These are phyloP conservation scores for Retiboletus fuscus DNA, from an alignment of 1,284 basidiomycete species.

Conservation along the genomic window DNA sequence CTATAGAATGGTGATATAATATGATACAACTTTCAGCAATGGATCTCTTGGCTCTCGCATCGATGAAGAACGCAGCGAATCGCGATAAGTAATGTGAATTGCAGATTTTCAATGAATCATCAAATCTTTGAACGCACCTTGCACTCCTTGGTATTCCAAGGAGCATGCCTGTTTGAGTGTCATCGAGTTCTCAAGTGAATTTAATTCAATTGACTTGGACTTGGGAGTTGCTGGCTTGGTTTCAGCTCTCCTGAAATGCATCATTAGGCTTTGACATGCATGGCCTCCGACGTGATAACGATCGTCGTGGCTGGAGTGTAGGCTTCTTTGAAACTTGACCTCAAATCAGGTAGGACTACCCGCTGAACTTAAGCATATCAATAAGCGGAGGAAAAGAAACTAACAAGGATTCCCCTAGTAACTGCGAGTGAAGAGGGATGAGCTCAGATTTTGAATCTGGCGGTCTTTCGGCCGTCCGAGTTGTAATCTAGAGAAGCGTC, in stretches of 20 bases:
- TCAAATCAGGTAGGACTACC: conserved; percentile 74
- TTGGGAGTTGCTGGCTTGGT: conserved; percentile 25
- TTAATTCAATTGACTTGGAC: conserved; percentile 49
- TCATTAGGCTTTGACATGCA: conserved; percentile 20
- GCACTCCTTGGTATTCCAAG: conserved; percentile 59
- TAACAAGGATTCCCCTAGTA: conserved; percentile 64
- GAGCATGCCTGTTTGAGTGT: conserved; percentile 62
- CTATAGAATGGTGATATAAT: neutral
- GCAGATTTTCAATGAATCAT: conserved; percentile 62
- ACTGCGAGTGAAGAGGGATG: conserved; percentile 59
- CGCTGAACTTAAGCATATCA: conserved; percentile 76
- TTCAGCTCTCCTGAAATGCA: conserved; percentile 25
- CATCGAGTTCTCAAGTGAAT: conserved; percentile 50
- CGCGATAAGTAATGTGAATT: conserved; percentile 58
- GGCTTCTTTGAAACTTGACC: conserved; percentile 56
- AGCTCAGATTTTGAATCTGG: conserved; percentile 61
- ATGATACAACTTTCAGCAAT: conserved; percentile 67
- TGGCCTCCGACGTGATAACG: conserved; percentile 43
- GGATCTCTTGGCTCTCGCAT: conserved; percentile 74
- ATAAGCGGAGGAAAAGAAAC: conserved; percentile 50
- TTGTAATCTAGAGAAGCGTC: conserved; percentile 58
- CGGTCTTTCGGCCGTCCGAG: conserved; percentile 51
- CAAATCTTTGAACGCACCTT: conserved; percentile 63
- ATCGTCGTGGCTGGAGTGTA: conserved; percentile 48
- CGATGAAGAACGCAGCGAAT: conserved; percentile 57